Conservation (phyloP, 1,139 yeast genomes). For the Kurtzmaniella quercitrusa region DNA sequence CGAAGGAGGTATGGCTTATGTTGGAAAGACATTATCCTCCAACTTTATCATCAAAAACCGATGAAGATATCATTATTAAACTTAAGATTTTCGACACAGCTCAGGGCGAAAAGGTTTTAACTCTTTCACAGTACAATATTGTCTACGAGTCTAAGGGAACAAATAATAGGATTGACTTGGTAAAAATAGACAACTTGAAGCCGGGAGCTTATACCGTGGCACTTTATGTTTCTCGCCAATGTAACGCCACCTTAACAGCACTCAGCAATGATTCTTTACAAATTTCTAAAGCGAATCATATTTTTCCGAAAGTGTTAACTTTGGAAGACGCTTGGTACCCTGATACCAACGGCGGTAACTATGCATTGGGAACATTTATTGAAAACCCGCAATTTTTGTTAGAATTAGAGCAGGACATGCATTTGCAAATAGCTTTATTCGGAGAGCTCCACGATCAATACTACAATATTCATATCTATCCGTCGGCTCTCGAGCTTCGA, state of each 20-base stretch:
- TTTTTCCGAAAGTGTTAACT: conserved; percentile 16
- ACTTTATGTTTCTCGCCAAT: conserved; percentile 18
- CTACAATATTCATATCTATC: conserved; percentile 40
- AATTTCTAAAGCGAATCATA: conserved; percentile 22
- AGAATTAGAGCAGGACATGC: conserved; percentile 15
- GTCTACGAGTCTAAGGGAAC: conserved; percentile 19
- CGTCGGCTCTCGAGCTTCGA: conserved; percentile 21
- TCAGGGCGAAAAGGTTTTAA: conserved; percentile 29
- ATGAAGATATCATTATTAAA: conserved; percentile 20
- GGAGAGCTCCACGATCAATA: conserved; percentile 19
- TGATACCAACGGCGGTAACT: conserved; percentile 53
- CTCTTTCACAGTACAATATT: conserved; percentile 26
- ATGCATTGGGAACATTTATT: conserved; percentile 46
- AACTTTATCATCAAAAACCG: conserved; percentile 15
- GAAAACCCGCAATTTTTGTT: conserved; percentile 61
- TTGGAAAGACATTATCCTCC: conserved; percentile 35
- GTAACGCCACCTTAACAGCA: conserved; percentile 33
- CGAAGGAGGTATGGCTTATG: conserved; percentile 43
- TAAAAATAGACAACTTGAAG: conserved; percentile 19
- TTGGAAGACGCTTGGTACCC: conserved; percentile 47
- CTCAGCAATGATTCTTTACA: conserved; percentile 26
- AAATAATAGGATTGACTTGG: conserved; percentile 25
- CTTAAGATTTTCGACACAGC: conserved; percentile 27
- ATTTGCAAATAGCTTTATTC: conserved; percentile 23
- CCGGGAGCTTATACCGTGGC: conserved; percentile 11